These are phyloP conservation scores for Bolboschoenus planiculmis DNA, from an alignment of 176 grass and related monocot genomes.

Conservation along the genomic window DNA sequence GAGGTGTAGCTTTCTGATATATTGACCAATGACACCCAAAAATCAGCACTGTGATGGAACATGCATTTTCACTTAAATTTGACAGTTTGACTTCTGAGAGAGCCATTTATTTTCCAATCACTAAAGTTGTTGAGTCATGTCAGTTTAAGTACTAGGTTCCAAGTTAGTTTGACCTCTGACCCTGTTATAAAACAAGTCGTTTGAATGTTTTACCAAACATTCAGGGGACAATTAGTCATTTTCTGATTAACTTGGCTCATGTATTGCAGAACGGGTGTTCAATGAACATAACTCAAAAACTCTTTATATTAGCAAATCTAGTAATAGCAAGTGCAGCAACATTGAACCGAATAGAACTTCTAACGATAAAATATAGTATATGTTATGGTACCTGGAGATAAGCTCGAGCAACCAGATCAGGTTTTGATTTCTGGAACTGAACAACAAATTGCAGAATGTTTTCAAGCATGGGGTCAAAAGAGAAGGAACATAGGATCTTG, in stretches of 20 bases:
- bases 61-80: not conserved
- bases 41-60: not conserved
- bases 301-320: not conserved
- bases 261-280: not conserved
- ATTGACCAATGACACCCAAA: not conserved
- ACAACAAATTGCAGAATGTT: conserved; percentile 70
- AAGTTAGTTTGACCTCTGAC: not conserved
- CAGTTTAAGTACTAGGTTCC: not conserved
- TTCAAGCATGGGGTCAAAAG: conserved; percentile 54
- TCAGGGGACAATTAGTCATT: not conserved
- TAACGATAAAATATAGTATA: not conserved
- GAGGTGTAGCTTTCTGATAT: not conserved
- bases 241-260: not conserved
- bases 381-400: conserved; percentile 63
- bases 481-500: conserved; percentile 63
- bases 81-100: not conserved
- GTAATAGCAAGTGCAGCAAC: not conserved
- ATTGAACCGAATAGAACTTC: not conserved
- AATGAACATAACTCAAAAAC: not conserved
- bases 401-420: conserved; percentile 84
- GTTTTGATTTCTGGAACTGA: conserved; percentile 77
- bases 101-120: not conserved
- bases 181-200: not conserved
- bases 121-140: not conserved
- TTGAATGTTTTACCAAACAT: not conserved